Base-by-base conservation (phyloP, 176 grass and related monocot genomes). In the Rhynchospora breviuscula region DNA sequence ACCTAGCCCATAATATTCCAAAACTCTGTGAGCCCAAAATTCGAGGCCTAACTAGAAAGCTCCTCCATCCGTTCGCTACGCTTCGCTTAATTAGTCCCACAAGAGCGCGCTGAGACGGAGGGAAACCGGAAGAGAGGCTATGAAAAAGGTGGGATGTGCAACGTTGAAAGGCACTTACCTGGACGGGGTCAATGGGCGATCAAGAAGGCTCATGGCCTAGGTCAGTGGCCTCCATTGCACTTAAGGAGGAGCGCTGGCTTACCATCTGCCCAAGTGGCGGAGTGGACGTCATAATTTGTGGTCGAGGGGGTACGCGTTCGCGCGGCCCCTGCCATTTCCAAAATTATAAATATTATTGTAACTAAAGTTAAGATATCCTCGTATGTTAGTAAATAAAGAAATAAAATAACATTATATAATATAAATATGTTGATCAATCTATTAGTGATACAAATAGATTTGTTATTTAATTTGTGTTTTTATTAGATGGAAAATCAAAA, bases 211-310 rank as follows among this genome's bases (percentile, higher is more conserved):
- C 65, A 68, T 68, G 65, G 65, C 14, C 31, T 68, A 68, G 14
- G 29, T 67, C 64, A 35, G 64, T 67, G 64, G 62, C 84, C 86
- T 88, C 71, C 84, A 88, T 84, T 86, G 45, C 73, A 90, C 80
- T 1, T 46, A n/a, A 0, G 73, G 59, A 84, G 80, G 72, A 86
- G 84, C 44, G 5, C n/a, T 90, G 18, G 63, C 62, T 23, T 86
- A 89, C 63, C 80, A 86, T 84, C 70, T 83, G 3, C 71, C 10
- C 52, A 79, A 80, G 35, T 62, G 15, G 44, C 26, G 65, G 78
- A 88, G 49, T 78, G 64, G 68, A 69, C 12, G 53, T 89, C 67
- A 23, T 82, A 87, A 92, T 92, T 89, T 89, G 25, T 89, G 81
- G 0, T 3, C 71, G 69, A 26, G 53, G 71, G 89, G 64, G 79